phyloP scores from a whole-genome alignment of 768 basidiomycete genomes.

The Lactifluus pinguis region DNA sequence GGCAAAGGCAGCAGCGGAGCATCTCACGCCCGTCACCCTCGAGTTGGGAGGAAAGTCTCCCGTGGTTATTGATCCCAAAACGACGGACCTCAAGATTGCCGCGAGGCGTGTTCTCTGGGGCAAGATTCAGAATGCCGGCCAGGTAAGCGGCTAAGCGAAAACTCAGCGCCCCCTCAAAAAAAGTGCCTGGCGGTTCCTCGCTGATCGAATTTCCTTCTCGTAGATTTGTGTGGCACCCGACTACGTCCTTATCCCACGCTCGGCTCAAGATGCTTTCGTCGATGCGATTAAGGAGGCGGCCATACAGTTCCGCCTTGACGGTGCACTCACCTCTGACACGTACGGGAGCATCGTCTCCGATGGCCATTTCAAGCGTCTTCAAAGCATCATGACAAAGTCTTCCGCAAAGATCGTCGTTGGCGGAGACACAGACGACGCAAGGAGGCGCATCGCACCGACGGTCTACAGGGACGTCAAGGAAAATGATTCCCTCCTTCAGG shows the following conservation, averaged over 20 bases:
- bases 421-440: conserved; percentile 32
- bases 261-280: conserved; percentile 40
- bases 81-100: conserved; percentile 39
- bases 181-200: neutral
- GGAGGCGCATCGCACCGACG: conserved; percentile 47
- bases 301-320: conserved; percentile 44
- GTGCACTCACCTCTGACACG: conserved; percentile 35
- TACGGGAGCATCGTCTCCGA: conserved; percentile 47
- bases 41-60: conserved; percentile 39
- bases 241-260: conserved; percentile 35
- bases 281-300: conserved; percentile 36
- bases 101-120: conserved; percentile 63
- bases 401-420: conserved; percentile 50
- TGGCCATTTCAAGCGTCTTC: conserved; percentile 45
- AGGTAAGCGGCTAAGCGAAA: conserved; percentile 30
- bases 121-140: conserved; percentile 57
- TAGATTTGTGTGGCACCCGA: conserved; percentile 38
- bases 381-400: conserved; percentile 41
- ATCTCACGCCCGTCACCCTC: conserved; percentile 36
- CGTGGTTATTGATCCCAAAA: conserved; percentile 33
- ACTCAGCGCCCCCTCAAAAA: no score
- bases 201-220: neutral
- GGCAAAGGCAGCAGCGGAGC: conserved; percentile 35
- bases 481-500: conserved; percentile 53
- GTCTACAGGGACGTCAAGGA: conserved; percentile 45